Conservation (phyloP, 2,329 filamentous ascomycete species). For the Colletotrichum sp. region DNA sequence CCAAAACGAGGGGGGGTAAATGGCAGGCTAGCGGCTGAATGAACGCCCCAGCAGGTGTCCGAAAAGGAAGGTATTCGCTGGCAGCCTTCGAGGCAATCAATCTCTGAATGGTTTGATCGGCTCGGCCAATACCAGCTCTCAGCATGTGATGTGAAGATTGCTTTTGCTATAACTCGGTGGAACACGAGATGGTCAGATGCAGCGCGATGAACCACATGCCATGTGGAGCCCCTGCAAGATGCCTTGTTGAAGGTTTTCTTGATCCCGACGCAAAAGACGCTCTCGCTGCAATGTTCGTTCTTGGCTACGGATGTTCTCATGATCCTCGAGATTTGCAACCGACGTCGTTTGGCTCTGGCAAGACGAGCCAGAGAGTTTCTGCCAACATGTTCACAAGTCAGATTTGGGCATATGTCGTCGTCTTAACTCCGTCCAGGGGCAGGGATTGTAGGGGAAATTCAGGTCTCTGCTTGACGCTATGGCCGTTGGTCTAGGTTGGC, state of each 20-base stretch:
- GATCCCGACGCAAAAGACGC: not conserved
- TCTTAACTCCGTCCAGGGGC: conserved; percentile 1
- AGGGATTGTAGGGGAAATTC: conserved; percentile 9
- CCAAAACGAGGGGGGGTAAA: not conserved
- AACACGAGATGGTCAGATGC: not conserved
- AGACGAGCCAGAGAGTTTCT: not conserved
- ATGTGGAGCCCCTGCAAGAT: not conserved
- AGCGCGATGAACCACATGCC: not conserved
- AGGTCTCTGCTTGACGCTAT: conserved; percentile 20
- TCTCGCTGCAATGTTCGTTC: not conserved
- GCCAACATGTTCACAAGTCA: not conserved
- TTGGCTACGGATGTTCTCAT: not conserved
- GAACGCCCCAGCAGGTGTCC: not conserved
- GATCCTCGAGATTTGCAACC: not conserved
- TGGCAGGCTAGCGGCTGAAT: not conserved
- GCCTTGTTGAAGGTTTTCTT: not conserved
- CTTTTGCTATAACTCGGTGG: not conserved
- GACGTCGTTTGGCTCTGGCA: not conserved
- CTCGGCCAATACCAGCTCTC: not conserved
- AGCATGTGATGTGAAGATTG: conserved; percentile 1
- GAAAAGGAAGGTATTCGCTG: not conserved
- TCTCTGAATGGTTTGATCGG: not conserved
- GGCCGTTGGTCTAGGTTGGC: not conserved
- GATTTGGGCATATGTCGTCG: not conserved
- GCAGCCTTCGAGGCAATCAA: not conserved